Evolutionary conservation across 148 eudicot genomes (phyloP).

Genomic region (Rhododendron molle): DNA sequence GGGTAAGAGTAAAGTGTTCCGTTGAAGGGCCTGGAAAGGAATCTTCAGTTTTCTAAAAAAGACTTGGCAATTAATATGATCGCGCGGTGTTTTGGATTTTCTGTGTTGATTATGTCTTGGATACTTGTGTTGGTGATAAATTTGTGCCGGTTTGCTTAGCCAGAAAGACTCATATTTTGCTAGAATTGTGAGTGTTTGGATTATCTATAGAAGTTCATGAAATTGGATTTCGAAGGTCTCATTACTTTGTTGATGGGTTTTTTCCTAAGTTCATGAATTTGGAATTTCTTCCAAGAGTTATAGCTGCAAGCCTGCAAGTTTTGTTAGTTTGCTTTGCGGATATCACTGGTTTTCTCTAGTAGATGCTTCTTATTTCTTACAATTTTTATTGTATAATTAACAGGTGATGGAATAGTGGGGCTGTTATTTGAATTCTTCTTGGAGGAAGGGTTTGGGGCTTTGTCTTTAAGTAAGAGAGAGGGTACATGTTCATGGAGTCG

Average conservation of each 20-base stretch:
- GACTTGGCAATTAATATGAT: not conserved
- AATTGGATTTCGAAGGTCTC: not conserved
- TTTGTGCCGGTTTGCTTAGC: not conserved
- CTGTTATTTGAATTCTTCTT: not conserved
- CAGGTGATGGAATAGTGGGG: constrained; percentile 13
- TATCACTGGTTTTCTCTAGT: not conserved
- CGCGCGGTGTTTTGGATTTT: not conserved
- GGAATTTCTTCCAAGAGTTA: not conserved
- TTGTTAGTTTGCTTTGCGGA: not conserved
- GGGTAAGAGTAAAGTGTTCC: no score
- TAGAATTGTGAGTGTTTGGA: not conserved
- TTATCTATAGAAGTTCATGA: not conserved
- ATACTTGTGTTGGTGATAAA: not conserved
- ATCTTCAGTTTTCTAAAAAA: not conserved
- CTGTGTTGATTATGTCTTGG: not conserved
- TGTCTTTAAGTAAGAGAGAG: constrained; percentile 26
- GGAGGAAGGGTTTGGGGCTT: not conserved
- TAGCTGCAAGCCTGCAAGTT: not conserved
- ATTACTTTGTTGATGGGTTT: not conserved
- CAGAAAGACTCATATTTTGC: not conserved
- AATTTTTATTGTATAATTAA: not conserved
- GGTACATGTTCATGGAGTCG: constrained; percentile 44
- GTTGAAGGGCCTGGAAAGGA: not conserved
- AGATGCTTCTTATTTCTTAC: not conserved
- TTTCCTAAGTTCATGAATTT: not conserved